These are phyloP conservation scores for Dryadomyces quercivorus DNA, from an alignment of 2,329 filamentous ascomycete species.

Conservation along the genomic window DNA sequence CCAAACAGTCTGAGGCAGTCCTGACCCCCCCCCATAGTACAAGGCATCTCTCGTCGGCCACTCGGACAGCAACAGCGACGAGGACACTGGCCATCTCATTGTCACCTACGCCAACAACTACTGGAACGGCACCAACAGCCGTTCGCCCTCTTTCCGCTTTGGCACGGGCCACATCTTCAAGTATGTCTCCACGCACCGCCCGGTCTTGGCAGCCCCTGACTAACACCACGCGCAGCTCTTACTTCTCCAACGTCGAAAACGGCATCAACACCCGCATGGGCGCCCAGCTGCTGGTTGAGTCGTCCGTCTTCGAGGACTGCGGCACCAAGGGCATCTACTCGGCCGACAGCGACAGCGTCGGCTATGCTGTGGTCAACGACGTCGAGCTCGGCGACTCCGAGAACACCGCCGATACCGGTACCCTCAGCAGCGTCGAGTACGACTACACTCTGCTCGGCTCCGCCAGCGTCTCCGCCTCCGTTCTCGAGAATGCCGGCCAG, in stretches of 20 bases:
- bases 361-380: slow-evolving; percentile 28
- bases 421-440: slow-evolving; percentile 40
- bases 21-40: slow-evolving; percentile 5
- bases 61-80: slow-evolving; percentile 41
- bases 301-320: slow-evolving; percentile 33
- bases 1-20: not conserved
- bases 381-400: slow-evolving; percentile 29
- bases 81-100: slow-evolving; percentile 49
- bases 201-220: too few relatives aligned
- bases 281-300: slow-evolving; percentile 48
- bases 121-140: slow-evolving; percentile 52
- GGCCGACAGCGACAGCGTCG: slow-evolving; percentile 27
- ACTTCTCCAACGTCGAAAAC: slow-evolving; percentile 28
- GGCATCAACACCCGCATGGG: slow-evolving; percentile 45
- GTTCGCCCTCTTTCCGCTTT: slow-evolving; percentile 51
- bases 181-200: not conserved
- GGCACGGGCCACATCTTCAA: slow-evolving; percentile 46
- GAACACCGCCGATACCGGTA: slow-evolving; percentile 37
- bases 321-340: slow-evolving; percentile 24
- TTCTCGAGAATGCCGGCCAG: slow-evolving; percentile 25
- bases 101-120: slow-evolving; percentile 58
- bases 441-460: slow-evolving; percentile 39
- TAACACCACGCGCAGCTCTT: slow-evolving; percentile 24
- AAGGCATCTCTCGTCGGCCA: slow-evolving; percentile 50
- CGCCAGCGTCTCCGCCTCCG: slow-evolving; percentile 29